Percentiles rank a stretch among this genome's conserved stretches.
phyloP scores from a whole-genome alignment of 2,329 filamentous ascomycete species.

The Akanthomyces muscarius region DNA sequence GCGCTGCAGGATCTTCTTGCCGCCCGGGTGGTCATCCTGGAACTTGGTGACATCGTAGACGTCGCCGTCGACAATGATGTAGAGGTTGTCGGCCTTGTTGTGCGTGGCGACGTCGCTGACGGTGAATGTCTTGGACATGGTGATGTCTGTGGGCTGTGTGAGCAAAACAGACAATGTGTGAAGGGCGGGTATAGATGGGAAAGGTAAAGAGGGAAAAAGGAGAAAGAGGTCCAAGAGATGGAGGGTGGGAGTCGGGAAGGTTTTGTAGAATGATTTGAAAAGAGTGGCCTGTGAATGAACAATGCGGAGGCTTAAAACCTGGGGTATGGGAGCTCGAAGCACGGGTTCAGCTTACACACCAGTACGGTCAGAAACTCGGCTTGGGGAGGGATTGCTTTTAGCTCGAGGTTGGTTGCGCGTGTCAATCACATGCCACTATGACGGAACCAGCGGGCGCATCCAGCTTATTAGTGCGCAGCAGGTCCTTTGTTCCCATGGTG shows the following conservation, averaged over 20 bases:
- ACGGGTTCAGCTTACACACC: slow-evolving; percentile 4
- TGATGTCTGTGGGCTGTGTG: slow-evolving; percentile 38
- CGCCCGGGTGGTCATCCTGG: slow-evolving; percentile 78
- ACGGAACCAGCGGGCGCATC: not conserved
- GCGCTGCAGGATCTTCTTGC: slow-evolving; percentile 61
- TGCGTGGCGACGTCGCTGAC: slow-evolving; percentile 84
- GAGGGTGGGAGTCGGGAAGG: slow-evolving; percentile 6
- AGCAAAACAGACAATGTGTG: not conserved
- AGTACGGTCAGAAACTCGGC: slow-evolving; percentile 10
- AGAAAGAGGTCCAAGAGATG: not conserved
- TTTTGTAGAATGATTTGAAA: slow-evolving; percentile 16
- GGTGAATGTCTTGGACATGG: slow-evolving; percentile 85
- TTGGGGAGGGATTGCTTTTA: not conserved
- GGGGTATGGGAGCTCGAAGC: slow-evolving; percentile 9
- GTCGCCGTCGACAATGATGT: slow-evolving; percentile 89
- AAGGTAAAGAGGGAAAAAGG: slow-evolving; percentile 1
- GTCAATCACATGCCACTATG: slow-evolving; percentile 17
- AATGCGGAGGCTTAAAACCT: slow-evolving; percentile 13
- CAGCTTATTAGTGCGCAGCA: not conserved
- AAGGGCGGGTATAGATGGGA: slow-evolving; percentile 12
- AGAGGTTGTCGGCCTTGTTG: slow-evolving; percentile 81
- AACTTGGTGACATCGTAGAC: slow-evolving; percentile 93
- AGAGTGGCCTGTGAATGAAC: slow-evolving; percentile 11
- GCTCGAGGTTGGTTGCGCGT: slow-evolving; percentile 2
- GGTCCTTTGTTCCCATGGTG: not conserved